Conservation (phyloP, 352 stramenopile species). For the Peronospora tabacina region DNA sequence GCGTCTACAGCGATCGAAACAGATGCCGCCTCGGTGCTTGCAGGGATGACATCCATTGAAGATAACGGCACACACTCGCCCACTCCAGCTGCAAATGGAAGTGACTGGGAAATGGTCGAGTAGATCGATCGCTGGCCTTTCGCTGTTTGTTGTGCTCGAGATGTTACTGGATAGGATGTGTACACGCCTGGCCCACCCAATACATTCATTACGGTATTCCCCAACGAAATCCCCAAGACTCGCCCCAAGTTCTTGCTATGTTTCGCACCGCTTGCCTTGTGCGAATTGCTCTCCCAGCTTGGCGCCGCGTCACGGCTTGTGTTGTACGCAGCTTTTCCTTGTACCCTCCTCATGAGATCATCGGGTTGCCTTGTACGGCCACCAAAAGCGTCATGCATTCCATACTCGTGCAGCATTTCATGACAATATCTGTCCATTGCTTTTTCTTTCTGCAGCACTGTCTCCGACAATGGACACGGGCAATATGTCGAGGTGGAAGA, state of each 20-base stretch:
- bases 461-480: slow-evolving; percentile 97
- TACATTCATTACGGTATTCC: neutral
- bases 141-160: neutral
- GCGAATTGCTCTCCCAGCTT: slow-evolving; percentile 24
- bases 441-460: slow-evolving; percentile 51
- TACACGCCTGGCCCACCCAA: slow-evolving; percentile 9
- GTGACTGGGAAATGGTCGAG: slow-evolving; percentile 29
- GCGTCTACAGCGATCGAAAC: slow-evolving; percentile 19
- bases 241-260: slow-evolving; percentile 30
- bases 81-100: neutral
- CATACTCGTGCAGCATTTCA: neutral
- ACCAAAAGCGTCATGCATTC: neutral
- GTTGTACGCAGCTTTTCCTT: slow-evolving; percentile 49
- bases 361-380: slow-evolving; percentile 63
- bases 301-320: slow-evolving; percentile 33
- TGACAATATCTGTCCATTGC: slow-evolving; percentile 8
- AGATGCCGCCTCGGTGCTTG: slow-evolving; percentile 16
- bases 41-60: slow-evolving; percentile 18
- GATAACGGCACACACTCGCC: slow-evolving; percentile 16
- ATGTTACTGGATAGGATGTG: slow-evolving; percentile 1
- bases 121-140: neutral
- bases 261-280: slow-evolving; percentile 55
- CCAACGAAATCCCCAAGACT: slow-evolving; percentile 1
- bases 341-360: slow-evolving; percentile 70
- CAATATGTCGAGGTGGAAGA: slow-evolving; percentile 92